Evolutionary conservation across 805 yeast genomes (phyloP), one percentile per base, ranked within the genome.

Genomic region (Maudiozyma barnettii): DNA sequence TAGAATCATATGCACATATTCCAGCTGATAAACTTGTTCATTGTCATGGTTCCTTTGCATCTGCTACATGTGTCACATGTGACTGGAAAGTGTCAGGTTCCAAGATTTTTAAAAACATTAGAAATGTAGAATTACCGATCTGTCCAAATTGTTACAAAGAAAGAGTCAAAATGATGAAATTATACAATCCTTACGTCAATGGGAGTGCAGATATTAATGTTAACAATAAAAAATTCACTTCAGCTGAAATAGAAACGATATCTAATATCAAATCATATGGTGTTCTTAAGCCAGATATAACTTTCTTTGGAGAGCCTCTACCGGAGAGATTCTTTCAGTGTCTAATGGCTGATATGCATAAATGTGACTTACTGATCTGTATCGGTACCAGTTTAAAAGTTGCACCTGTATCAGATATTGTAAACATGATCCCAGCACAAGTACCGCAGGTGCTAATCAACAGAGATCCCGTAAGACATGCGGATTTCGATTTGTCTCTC

Each of bases 311-410:
- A 13, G 97, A 90, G 63, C 77, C 81, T 14, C 69, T 89, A 49
- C 96, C 96, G 1, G 68, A 70, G 8, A 64, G 72, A 44, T 89
- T 82, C 58, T 89, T 86, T 55, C 73, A 74, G 41, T 60, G 69
- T 30, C 72, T 81, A 30, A 69, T 70, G 38, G 72, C 74, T 39
- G 96, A 90, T 58, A 70, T 81, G 10, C 55, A 65, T 19, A 71
- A 75, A 39, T 86, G 95, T 66, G 97, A 90, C 64, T 69, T 89
- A 46, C 68, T 90, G 44, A 72, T 89, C 6, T 84, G 95, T 64
- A 81, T 89, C 26, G 97, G 97, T 16, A 89, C 97, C 0, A 86
- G 95, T n/a, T 72, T 89, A 54, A 86, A 89, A 60, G 97, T 89
- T 19, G 88, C 95, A 0, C 97, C 97, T 0, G 96, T 90, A 5